Evolutionary conservation across 495 filamentous ascomycete species (phyloP).

Genomic region (Penicillium waksmanii): DNA sequence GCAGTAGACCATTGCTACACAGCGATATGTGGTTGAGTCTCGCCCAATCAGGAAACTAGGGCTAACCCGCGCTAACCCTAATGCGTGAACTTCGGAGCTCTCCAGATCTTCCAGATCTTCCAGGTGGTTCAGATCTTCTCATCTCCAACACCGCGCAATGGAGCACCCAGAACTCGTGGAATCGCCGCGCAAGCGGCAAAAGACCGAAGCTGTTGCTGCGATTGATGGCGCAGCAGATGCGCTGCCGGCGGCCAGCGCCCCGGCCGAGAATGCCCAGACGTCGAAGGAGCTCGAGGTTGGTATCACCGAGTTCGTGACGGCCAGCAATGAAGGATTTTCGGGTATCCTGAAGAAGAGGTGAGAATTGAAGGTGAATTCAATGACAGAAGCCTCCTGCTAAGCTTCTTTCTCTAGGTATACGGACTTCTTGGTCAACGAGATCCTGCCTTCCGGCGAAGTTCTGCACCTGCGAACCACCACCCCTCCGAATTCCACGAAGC

Average conservation of each 20-base stretch:
- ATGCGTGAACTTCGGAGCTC: slow-evolving; percentile 22
- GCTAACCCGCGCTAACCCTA: slow-evolving; percentile 31
- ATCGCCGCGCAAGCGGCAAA: slow-evolving; percentile 49
- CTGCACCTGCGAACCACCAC: slow-evolving; percentile 67
- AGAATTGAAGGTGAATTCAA: background rate
- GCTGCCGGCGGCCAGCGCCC: slow-evolving; percentile 11
- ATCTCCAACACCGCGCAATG: slow-evolving; percentile 30
- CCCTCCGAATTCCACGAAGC: slow-evolving; percentile 19
- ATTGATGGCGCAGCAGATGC: slow-evolving; percentile 22
- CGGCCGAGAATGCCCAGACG: slow-evolving; percentile 32
- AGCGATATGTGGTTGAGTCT: too few relatives aligned
- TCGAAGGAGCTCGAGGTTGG: slow-evolving; percentile 56
- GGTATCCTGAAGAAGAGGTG: slow-evolving; percentile 65
- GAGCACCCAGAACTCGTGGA: slow-evolving; percentile 44
- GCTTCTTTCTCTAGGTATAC: slow-evolving; percentile 65
- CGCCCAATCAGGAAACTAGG: slow-evolving; percentile 26
- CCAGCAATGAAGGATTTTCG: slow-evolving; percentile 51
- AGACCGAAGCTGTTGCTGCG: slow-evolving; percentile 38
- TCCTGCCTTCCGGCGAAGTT: slow-evolving; percentile 75
- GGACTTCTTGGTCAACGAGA: slow-evolving; percentile 95
- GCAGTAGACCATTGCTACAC: too few relatives aligned
- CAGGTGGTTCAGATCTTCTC: slow-evolving; percentile 1
- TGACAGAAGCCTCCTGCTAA: background rate
- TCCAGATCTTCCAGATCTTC: slow-evolving; percentile 1
- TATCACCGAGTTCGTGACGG: slow-evolving; percentile 58